Conservation (phyloP, 495 filamentous ascomycete genomes). For the Podospora appendiculata region DNA sequence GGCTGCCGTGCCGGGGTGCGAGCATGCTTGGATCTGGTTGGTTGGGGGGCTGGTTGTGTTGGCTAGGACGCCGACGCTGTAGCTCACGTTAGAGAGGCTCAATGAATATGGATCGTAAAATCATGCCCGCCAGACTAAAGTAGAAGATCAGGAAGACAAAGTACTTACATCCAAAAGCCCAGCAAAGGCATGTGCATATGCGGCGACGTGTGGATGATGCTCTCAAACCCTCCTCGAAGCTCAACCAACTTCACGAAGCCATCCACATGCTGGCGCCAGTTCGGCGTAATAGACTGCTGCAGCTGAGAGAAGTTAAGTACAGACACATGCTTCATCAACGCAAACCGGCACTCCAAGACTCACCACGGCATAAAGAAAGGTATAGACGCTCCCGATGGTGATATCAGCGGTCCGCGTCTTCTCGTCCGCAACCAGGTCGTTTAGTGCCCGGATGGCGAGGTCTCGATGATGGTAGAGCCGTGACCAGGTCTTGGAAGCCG, state of each 20-base stretch:
- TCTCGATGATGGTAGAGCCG: slow-evolving; percentile 16
- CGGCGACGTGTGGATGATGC: not conserved
- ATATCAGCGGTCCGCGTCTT: slow-evolving; percentile 4
- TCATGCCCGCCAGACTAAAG: no score
- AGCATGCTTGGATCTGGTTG: slow-evolving; percentile 11
- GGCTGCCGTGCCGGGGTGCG: slow-evolving; percentile 7
- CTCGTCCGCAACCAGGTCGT: slow-evolving; percentile 12
- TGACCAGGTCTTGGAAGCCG: not conserved
- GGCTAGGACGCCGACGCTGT: slow-evolving; percentile 17
- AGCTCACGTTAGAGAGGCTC: not conserved
- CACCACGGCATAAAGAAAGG: slow-evolving; percentile 17
- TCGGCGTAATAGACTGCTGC: slow-evolving; percentile 22
- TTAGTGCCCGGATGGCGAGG: slow-evolving; percentile 13
- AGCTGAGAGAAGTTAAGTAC: slow-evolving; percentile 10
- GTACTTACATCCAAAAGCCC: slow-evolving; percentile 17
- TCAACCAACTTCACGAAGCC: slow-evolving; percentile 20
- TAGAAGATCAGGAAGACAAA: not conserved
- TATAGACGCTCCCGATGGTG: slow-evolving; percentile 14
- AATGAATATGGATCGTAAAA: not conserved
- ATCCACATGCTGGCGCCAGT: slow-evolving; percentile 27
- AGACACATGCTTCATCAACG: no score
- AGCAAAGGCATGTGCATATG: slow-evolving; percentile 15
- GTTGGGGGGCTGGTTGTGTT: slow-evolving; percentile 26
- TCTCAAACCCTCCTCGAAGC: slow-evolving; percentile 16
- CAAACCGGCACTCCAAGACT: no score